These are phyloP conservation scores for Acmispon strigosus DNA, from an alignment of 306 rosid species.

Conservation along the genomic window DNA sequence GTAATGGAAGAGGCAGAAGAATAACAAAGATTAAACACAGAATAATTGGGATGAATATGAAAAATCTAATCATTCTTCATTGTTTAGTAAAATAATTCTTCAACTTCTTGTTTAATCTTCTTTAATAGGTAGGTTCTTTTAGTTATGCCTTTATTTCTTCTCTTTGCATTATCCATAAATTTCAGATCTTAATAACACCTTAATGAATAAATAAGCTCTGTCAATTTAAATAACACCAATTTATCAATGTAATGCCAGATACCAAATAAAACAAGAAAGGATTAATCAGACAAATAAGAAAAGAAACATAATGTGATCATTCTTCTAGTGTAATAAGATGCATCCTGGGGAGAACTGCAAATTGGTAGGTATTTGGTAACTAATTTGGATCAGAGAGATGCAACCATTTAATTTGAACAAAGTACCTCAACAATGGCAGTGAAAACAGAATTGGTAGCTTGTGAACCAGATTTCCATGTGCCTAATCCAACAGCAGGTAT, in stretches of 20 bases:
- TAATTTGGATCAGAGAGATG: no score
- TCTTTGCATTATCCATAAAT: no score
- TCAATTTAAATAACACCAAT: background rate
- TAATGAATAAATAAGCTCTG: background rate
- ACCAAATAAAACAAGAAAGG: no score
- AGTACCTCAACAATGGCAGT: slow-evolving; percentile 38
- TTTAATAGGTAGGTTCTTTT: background rate
- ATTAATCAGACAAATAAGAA: no score
- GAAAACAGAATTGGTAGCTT: slow-evolving; percentile 26
- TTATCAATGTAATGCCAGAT: no score
- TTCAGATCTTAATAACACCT: no score
- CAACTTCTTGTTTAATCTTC: background rate
- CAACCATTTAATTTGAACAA: no score
- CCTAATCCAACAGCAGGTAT: slow-evolving; percentile 50
- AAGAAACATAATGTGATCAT: no score
- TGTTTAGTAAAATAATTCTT: background rate
- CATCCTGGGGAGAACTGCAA: no score
- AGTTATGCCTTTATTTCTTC: background rate
- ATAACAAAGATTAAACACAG: background rate
- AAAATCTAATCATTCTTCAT: background rate
- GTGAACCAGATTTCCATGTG: slow-evolving; percentile 51
- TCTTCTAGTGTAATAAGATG: no score
- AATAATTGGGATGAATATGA: background rate
- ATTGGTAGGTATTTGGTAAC: no score
- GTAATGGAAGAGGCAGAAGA: background rate